A percentile compares a stretch with the other conserved stretches of the same genome.
These are phyloP conservation scores for Pulicaria dysenterica DNA, from an alignment of 129 eudicot genomes.

Conservation along the genomic window DNA sequence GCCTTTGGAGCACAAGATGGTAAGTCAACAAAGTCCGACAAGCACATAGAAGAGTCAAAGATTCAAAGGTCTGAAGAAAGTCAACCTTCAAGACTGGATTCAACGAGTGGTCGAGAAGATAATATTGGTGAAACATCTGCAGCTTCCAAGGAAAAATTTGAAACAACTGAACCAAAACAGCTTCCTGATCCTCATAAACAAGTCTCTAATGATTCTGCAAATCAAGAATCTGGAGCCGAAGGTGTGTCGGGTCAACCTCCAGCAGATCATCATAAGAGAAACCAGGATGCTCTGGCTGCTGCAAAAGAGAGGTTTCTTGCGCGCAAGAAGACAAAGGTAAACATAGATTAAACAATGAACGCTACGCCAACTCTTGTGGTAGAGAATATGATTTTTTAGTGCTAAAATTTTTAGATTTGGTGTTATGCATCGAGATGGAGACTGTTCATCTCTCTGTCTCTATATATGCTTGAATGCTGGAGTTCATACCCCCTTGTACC, in stretches of 20 bases:
- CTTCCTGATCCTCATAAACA: slow-evolving; percentile 34
- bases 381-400: too few relatives aligned
- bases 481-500: too few relatives aligned
- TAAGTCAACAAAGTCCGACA: slow-evolving; percentile 28
- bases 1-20: slow-evolving; percentile 72
- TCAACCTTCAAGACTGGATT: slow-evolving; percentile 28
- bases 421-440: too few relatives aligned
- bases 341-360: slow-evolving; percentile 13
- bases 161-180: slow-evolving; percentile 28
- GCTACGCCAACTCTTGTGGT: background rate
- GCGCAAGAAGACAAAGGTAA: slow-evolving; percentile 63
- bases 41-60: slow-evolving; percentile 38
- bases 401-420: too few relatives aligned
- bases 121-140: slow-evolving; percentile 30
- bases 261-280: slow-evolving; percentile 66
- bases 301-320: slow-evolving; percentile 87
- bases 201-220: slow-evolving; percentile 16
- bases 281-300: slow-evolving; percentile 75
- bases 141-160: slow-evolving; percentile 38
- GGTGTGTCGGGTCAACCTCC: slow-evolving; percentile 38
- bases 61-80: slow-evolving; percentile 31
- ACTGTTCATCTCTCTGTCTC: too few relatives aligned
- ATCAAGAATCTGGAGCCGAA: slow-evolving; percentile 26
- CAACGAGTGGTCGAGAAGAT: slow-evolving; percentile 28
- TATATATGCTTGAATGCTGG: too few relatives aligned